Evolutionary conservation across 2,329 filamentous ascomycete genomes (phyloP), one percentile per base, ranked within the genome.

Genomic region (Aspergillus eucalypticola): DNA sequence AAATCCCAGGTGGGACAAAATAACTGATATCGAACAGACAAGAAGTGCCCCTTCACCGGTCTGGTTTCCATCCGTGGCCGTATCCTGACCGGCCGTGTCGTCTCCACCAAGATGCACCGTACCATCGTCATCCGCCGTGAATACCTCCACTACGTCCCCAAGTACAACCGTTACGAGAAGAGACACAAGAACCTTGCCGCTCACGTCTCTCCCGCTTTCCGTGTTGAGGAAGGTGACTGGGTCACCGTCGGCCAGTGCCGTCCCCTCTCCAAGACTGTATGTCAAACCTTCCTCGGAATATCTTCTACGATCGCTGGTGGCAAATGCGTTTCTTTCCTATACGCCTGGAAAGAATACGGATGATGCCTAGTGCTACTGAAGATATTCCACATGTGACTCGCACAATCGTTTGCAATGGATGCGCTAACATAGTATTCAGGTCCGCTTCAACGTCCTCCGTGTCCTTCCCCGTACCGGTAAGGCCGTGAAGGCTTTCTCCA

Each of bases 71-170:
- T 99, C 87, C 95, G 95, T 86, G 95, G 95, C 83, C 94, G 95
- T 94, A 99, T 99, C 88, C 87, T 99, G 73, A 98, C 94, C 81
- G 95, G 95, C 79, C 97, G 92, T 80, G 95, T 99, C 79, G 90
- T 98, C 79, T 98, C 94, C 76, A 99, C 95, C 84, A 99, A 99
- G 91, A 99, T 99, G 95, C 95, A 99, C 91, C 91, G 95, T 84
- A 99, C 95, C 77, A 85, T 98, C 81, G 90, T 99, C 85, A 96
- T 99, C 88, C 95, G 95, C 82, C 90, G 95, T 84, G 95, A 99
- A 88, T 99, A 99, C 88, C 92, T 99, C 67, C 95, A 99, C 88
- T 99, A 91, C 86, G 90, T 99, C 81, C 93, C 93, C 83, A 99
- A 99, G 88, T 99, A 99, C 89, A 87, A 91, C 81, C 91, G 95